Evolutionary conservation across 106 monocot genomes (phyloP), one percentile per base, ranked within the genome.

Genomic region (Dendrobium huoshanense): DNA sequence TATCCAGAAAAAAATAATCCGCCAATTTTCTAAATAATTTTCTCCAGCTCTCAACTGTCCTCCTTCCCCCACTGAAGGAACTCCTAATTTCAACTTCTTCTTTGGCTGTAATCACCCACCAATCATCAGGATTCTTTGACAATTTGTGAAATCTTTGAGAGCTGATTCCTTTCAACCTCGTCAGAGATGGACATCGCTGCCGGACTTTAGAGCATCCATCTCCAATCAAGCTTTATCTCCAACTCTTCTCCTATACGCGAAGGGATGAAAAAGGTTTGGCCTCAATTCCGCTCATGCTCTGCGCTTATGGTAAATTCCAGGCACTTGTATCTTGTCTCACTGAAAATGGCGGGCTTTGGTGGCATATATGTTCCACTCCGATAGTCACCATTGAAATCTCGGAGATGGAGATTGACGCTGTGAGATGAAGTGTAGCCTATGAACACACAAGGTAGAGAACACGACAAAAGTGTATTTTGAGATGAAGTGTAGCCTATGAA

Each of bases 131-230:
- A 51, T 51, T 51, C 61, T 6, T 61, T n/a, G n/a, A 61, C 5
- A 61, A 22, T 22, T 8, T 22, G 22, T 1, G 10, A 45, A 56
- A 56, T 19, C 18, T 16, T 56, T 19, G 56, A 11, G 73, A 41
- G 41, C 19, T 73, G 13, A 73, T 75, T 76, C 55, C 11, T 31
- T 17, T 41, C 45, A 25, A 17, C 44, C 45, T 27, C 72, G 45
- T 49, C 78, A 64, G 82, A 17, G 79, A 96, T 96, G 96, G 92
- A 94, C 75, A 55, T 94, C 56, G 67, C 89, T 45, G 74, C 80
- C 47, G 93, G 91, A 79, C 83, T 93, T 72, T 85, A 78, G 9
- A 67, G 82, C 43, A 45, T 91, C 80, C 82, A 88, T 75, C 88
- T 92, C 79, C 87, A 77, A n/a, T 92, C 88, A 15, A 42, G 82